phyloP scores from a whole-genome alignment of 352 stramenopile genomes.

The Globisporangium recalcitrans region DNA sequence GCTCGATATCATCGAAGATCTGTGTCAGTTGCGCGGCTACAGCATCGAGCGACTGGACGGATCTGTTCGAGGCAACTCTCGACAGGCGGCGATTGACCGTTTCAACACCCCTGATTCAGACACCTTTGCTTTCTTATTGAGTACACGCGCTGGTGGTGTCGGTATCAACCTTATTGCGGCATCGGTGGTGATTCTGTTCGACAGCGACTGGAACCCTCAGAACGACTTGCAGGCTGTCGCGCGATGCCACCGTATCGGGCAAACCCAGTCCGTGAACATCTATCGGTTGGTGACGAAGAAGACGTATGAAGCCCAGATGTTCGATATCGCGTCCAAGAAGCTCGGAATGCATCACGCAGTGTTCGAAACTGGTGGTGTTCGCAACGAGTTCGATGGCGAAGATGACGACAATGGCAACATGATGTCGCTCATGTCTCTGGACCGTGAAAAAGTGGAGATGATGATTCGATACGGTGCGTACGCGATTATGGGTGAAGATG shows the following conservation, averaged over 20 bases:
- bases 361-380: constrained; percentile 91
- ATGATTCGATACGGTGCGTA: constrained; percentile 98
- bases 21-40: constrained; percentile 78
- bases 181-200: constrained; percentile 84
- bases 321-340: constrained; percentile 98
- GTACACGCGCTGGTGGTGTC: constrained; percentile 95
- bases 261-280: constrained; percentile 99
- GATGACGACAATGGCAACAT: constrained; percentile 90
- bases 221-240: constrained; percentile 98
- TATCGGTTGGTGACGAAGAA: constrained; percentile 99
- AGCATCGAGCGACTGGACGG: constrained; percentile 96
- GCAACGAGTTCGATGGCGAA: constrained; percentile 92
- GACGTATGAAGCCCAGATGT: constrained; percentile 99
- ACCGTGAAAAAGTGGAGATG: constrained; percentile 98
- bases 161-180: constrained; percentile 95
- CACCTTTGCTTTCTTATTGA: constrained; percentile 96
- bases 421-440: constrained; percentile 90
- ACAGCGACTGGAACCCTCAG: constrained; percentile 98
- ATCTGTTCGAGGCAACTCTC: constrained; percentile 93
- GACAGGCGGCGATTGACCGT: constrained; percentile 97
- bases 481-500: constrained; percentile 95
- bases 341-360: constrained; percentile 98
- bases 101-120: constrained; percentile 94
- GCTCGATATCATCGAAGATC: constrained; percentile 94
- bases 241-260: constrained; percentile 98